Percentiles rank a stretch among this genome's conserved stretches.
These are phyloP conservation scores for Orbilia quercus DNA, from an alignment of 2,329 filamentous ascomycete species.

Conservation along the genomic window DNA sequence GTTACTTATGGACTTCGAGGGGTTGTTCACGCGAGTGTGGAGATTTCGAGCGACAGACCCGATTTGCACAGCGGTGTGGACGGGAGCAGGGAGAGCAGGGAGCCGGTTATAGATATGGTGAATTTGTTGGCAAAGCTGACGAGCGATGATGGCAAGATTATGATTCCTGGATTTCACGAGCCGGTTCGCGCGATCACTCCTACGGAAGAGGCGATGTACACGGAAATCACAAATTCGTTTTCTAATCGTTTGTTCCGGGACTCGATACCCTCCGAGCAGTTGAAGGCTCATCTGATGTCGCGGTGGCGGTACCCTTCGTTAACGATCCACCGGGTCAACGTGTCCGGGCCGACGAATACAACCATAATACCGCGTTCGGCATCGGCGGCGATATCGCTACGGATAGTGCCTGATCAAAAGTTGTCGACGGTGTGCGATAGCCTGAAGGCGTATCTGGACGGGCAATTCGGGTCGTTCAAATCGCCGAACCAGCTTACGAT, in stretches of 20 bases:
- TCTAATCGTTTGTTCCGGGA: slow-evolving; percentile 60
- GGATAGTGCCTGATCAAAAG: slow-evolving; percentile 92
- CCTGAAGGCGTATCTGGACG: slow-evolving; percentile 74
- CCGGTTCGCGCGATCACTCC: slow-evolving; percentile 58
- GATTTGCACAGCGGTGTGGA: slow-evolving; percentile 98
- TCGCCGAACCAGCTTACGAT: slow-evolving; percentile 84
- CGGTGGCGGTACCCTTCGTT: slow-evolving; percentile 95
- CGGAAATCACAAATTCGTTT: slow-evolving; percentile 58
- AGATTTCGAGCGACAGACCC: slow-evolving; percentile 84
- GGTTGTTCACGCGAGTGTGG: slow-evolving; percentile 90
- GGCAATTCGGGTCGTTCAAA: slow-evolving; percentile 78
- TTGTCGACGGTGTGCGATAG: slow-evolving; percentile 78
- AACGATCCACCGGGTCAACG: slow-evolving; percentile 92
- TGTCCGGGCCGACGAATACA: slow-evolving; percentile 86
- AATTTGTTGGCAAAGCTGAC: slow-evolving; percentile 84
- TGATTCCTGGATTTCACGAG: slow-evolving; percentile 72
- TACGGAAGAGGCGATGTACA: slow-evolving; percentile 59
- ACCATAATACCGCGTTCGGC: slow-evolving; percentile 91
- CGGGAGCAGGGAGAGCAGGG: slow-evolving; percentile 87
- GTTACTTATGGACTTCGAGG: slow-evolving; percentile 93
- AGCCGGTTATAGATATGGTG: slow-evolving; percentile 91
- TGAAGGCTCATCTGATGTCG: slow-evolving; percentile 88
- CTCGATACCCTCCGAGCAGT: slow-evolving; percentile 71
- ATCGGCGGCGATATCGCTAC: slow-evolving; percentile 86
- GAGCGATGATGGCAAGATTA: slow-evolving; percentile 80